Conservation (phyloP, 2,329 filamentous ascomycete species). For the Ophiosphaerella korrae region DNA sequence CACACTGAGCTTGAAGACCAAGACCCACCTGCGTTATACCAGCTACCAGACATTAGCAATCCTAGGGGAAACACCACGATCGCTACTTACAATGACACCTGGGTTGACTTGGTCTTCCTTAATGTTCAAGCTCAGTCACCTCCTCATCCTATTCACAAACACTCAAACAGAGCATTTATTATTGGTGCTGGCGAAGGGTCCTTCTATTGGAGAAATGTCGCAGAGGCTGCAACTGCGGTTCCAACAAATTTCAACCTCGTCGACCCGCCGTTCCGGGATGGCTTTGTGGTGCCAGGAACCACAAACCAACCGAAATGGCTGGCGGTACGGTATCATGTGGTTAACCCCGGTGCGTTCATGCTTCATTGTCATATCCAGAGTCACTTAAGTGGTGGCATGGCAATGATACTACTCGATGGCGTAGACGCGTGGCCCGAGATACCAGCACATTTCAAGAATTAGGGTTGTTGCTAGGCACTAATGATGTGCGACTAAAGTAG, state of each 20-base stretch:
- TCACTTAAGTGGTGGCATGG: slow-evolving; percentile 57
- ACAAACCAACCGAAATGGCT: slow-evolving; percentile 43
- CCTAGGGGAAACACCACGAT: slow-evolving; percentile 54
- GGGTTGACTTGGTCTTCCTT: slow-evolving; percentile 41
- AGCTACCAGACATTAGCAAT: slow-evolving; percentile 33
- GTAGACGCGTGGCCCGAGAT: slow-evolving; percentile 53
- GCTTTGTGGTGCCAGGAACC: slow-evolving; percentile 47
- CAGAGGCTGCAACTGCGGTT: slow-evolving; percentile 53
- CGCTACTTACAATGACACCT: slow-evolving; percentile 37
- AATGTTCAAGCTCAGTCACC: slow-evolving; percentile 48
- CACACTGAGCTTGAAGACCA: slow-evolving; percentile 38
- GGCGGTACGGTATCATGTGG: slow-evolving; percentile 53
- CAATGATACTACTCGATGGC: slow-evolving; percentile 55
- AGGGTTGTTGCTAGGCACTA: neutral
- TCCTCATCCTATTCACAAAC: slow-evolving; percentile 68
- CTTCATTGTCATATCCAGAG: slow-evolving; percentile 58
- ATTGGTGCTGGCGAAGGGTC: slow-evolving; percentile 56
- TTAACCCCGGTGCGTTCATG: slow-evolving; percentile 55
- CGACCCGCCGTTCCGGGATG: slow-evolving; percentile 61
- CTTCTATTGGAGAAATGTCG: slow-evolving; percentile 61
- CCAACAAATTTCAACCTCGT: slow-evolving; percentile 63
- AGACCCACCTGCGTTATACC: slow-evolving; percentile 56
- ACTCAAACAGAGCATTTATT: slow-evolving; percentile 64
- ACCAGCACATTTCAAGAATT: slow-evolving; percentile 25
- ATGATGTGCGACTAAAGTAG: neutral